These are phyloP conservation scores for Choanephora cucurbitarum DNA, from an alignment of 371 early-diverging fungal genomes.

Conservation along the genomic window DNA sequence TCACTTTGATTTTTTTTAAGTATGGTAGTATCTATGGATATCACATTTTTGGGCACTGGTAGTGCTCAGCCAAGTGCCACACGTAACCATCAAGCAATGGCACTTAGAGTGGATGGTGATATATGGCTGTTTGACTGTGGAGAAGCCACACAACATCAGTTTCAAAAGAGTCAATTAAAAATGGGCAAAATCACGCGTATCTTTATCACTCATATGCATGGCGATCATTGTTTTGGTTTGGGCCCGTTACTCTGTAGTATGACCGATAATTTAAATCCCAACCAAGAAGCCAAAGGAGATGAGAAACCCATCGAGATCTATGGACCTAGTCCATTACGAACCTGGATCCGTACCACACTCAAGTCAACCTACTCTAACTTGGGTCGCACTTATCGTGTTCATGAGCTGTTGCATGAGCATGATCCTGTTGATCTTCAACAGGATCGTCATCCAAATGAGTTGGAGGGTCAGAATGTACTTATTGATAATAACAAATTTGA, in stretches of 20 bases:
- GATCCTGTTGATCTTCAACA: constrained; percentile 25
- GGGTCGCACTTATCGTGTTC: constrained; percentile 44
- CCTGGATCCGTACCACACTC: constrained; percentile 54
- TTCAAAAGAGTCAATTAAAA: constrained; percentile 48
- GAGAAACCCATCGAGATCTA: constrained; percentile 49
- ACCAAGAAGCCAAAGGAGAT: constrained; percentile 10
- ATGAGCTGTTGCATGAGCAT: constrained; percentile 37
- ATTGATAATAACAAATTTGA: constrained; percentile 9
- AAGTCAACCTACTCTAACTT: constrained; percentile 41
- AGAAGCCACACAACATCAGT: constrained; percentile 73
- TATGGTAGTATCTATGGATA: constrained; percentile 47
- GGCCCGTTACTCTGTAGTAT: constrained; percentile 58
- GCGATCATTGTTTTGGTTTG: constrained; percentile 65
- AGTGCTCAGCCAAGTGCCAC: constrained; percentile 72
- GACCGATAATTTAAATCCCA: constrained; percentile 39
- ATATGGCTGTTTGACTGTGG: constrained; percentile 76
- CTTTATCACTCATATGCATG: constrained; percentile 67
- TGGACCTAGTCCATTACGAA: constrained; percentile 54
- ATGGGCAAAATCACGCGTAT: constrained; percentile 50
- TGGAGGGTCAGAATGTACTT: constrained; percentile 34
- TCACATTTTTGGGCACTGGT: constrained; percentile 70
- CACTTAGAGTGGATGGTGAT: constrained; percentile 53
- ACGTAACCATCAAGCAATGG: constrained; percentile 70
- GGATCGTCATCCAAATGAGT: constrained; percentile 44
- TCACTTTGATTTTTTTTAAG: neutral